phyloP scores from a whole-genome alignment of 192 early-diverging fungal genomes.

The Podila epigama region DNA sequence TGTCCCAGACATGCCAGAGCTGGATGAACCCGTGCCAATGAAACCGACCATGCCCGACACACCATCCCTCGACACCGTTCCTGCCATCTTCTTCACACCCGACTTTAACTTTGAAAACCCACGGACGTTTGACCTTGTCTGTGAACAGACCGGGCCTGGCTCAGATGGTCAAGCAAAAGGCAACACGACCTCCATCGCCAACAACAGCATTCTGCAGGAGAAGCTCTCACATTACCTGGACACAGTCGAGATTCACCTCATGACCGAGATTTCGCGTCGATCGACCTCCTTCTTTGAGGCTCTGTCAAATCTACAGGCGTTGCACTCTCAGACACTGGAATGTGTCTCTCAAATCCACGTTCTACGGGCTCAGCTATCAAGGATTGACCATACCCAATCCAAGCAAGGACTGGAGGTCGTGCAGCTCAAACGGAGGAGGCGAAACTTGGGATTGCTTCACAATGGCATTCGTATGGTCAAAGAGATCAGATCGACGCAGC shows the following conservation, averaged over 20 bases:
- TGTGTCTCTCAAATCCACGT: conserved; percentile 90
- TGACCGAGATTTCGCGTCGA: conserved; percentile 92
- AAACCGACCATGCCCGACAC: conserved; percentile 56
- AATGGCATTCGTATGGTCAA: conserved; percentile 75
- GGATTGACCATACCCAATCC: conserved; percentile 68
- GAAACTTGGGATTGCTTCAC: conserved; percentile 75
- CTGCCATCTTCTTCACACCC: conserved; percentile 85
- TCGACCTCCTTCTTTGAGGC: conserved; percentile 98
- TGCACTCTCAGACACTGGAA: conserved; percentile 90
- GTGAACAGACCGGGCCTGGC: conserved; percentile 74
- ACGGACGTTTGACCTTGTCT: conserved; percentile 84
- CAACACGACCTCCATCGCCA: conserved; percentile 57
- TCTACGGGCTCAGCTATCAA: conserved; percentile 73
- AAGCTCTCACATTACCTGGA: conserved; percentile 91
- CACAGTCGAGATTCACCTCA: conserved; percentile 91
- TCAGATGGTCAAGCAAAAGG: conserved; percentile 45
- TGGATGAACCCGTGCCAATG: conserved; percentile 42
- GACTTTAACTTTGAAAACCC: conserved; percentile 92
- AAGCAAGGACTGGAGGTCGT: conserved; percentile 86
- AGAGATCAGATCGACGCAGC: conserved; percentile 79
- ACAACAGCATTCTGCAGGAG: conserved; percentile 84
- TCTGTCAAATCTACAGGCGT: conserved; percentile 87
- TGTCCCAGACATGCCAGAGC: conserved; percentile 49
- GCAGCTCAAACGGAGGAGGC: conserved; percentile 73
- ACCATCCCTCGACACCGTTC: conserved; percentile 84